Base-by-base conservation (phyloP, 805 yeast genomes). In the Wickerhamomyces sydowiorum region DNA sequence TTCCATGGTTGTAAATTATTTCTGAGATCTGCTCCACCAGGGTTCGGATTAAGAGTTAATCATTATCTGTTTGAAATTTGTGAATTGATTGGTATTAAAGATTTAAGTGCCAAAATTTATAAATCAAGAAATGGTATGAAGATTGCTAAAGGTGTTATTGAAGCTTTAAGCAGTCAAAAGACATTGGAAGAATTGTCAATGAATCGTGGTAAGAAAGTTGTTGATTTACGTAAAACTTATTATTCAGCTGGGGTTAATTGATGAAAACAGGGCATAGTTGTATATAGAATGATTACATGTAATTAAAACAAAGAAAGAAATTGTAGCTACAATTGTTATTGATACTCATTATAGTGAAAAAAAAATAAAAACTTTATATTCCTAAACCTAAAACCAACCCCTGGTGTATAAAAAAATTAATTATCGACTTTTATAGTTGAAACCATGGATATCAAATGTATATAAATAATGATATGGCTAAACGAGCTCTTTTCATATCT, bases 41-140 rank as follows among this genome's bases (percentile, higher is more conserved):
- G 97, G 56, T 84, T 84, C 49, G 99, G 99, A 18, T 73, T 93
- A 46, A 76, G 97, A 54, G 96, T 89, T 36, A 90, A 90, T 66
- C 95, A 86, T 51, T 78, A 83, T 62, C 81, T 93, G 49, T 88
- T 82, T 56, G 96, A 89, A 67, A 79, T 93, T 44, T 90, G 97
- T 64, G 86, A 84, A 60, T 80, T 89, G 45, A 96, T 90, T 1
- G 99, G 99, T 48, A 88, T 93, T 62, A 86, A 84, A 64, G 99
- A 93, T 66, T 69, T 93, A 56, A 78, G 89, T 54, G 96, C 95
- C 5, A 91, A 91, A 60, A 86, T 91, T 37, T 87, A 85, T 71
- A 83, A 89, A 57, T 86, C 96, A 29, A 79, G 98, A 72, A 93
- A 91, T 67, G 83, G 84, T 39, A 88, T 93, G 95, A 90, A 90